Base-by-base conservation (phyloP, 1,284 basidiomycete species). In the Ustilago sp. region DNA sequence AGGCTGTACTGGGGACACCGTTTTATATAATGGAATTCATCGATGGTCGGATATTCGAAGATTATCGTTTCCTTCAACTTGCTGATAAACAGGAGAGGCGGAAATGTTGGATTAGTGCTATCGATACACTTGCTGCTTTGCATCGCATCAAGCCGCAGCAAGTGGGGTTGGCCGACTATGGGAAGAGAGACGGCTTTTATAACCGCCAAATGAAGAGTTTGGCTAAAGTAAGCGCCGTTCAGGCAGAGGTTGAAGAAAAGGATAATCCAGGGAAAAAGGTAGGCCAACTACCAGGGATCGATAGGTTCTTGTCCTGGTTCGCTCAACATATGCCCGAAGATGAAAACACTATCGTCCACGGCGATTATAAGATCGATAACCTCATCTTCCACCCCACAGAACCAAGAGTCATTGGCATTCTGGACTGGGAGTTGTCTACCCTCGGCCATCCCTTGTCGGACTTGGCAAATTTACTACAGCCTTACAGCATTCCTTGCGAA, bases 11-110 rank as follows among this genome's bases (percentile, higher is more conserved):
- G 19, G 96, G 95, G 0, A 94, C 94, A 36, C 90, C 93, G 0
- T 98, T 98, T 87, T 98, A 98, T 86, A 89, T 98, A 43, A 98
- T 98, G 95, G 92, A 96, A 85, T 98, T 93, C 85, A 85, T 98
- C 57, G 60, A 86, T 53, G 96, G 95, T 0, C 89, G 96, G 50
- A 96, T 98, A 83, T 98, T 98, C 87, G 93, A 93, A 8, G 92
- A 98, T 86, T 88, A 90, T 13, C 87, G 90, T 63, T 92, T 98
- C 91, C 80, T 64, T 8, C 53, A 67, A 38, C 39, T 83, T 12
- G 38, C 50, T 1, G 19, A 45, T 13, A 87, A 89, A 8, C 83
- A 90, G 57, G 91, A 93, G 80, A 87, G 92, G 74, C 88, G 88
- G 58, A 90, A 92, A 86, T 93, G 93, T 45, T 83, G 80, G 79